These are phyloP conservation scores for Diplogelasinospora grovesii DNA, from an alignment of 495 filamentous ascomycete genomes.

Conservation along the genomic window DNA sequence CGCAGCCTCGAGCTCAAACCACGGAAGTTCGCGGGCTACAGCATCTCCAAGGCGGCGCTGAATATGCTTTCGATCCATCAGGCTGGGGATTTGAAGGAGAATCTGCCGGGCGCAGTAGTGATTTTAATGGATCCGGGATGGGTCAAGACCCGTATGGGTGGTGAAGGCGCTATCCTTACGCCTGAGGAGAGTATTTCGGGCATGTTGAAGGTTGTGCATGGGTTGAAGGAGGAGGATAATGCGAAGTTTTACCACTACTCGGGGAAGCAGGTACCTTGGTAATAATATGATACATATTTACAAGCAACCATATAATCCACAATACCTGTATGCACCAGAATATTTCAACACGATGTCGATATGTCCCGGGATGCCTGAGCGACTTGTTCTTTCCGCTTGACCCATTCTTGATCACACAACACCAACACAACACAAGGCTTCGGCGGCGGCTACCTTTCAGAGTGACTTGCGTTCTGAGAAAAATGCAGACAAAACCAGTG, in stretches of 20 bases:
- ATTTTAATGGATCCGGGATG: conserved; percentile 55
- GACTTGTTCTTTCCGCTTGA: no score
- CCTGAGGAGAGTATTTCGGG: conserved; percentile 38
- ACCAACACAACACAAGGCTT: no score
- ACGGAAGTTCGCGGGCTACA: conserved; percentile 27
- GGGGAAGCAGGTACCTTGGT: conserved; percentile 24
- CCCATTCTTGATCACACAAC: no score
- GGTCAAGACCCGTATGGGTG: conserved; percentile 59
- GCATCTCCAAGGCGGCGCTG: conserved; percentile 36
- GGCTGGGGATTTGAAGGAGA: conserved; percentile 23
- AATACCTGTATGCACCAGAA: no score
- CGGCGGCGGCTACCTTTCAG: no score
- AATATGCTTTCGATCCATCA: conserved; percentile 41
- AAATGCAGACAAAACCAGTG: no score
- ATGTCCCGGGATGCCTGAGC: no score
- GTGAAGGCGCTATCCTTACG: conserved; percentile 39
- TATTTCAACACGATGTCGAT: no score
- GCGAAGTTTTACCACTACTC: conserved; percentile 24
- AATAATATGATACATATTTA: no score
- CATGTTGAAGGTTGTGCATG: conserved; percentile 22
- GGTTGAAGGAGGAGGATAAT: conserved; percentile 32
- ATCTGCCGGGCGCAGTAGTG: conserved; percentile 36
- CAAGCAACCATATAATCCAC: no score
- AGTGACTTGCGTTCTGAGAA: no score
- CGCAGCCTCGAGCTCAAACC: conserved; percentile 3